Evolutionary conservation across 2,329 filamentous ascomycete species (phyloP).

Genomic region (Cryphonectria radicalis): DNA sequence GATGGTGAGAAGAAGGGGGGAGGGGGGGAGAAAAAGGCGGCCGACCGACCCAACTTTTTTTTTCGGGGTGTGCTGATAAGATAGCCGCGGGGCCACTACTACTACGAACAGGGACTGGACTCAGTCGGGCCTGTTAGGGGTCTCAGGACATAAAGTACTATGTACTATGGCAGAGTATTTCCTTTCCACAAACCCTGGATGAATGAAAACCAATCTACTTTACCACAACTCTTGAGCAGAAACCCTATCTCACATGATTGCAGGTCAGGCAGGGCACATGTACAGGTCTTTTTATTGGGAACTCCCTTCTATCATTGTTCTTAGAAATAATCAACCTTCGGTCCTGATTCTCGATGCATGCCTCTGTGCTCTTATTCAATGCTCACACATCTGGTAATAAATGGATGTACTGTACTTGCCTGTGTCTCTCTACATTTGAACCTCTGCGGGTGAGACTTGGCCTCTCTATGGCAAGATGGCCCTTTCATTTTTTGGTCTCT

Average conservation of each 20-base stretch:
- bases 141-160: not conserved
- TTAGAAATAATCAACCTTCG: not conserved
- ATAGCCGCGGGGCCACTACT: conserved; percentile 19
- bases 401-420: too few species aligned
- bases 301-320: too few species aligned
- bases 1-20: conserved; percentile 5
- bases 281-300: too few species aligned
- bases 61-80: conserved; percentile 27
- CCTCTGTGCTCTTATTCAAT: too few species aligned
- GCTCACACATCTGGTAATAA: too few species aligned
- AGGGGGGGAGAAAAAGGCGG: not conserved
- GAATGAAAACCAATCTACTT: not conserved
- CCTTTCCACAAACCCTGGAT: not conserved
- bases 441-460: not conserved
- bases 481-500: not conserved
- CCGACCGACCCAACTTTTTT: conserved; percentile 28
- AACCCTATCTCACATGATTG: too few species aligned
- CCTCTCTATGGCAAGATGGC: not conserved
- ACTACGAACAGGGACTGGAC: conserved; percentile 3
- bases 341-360: not conserved
- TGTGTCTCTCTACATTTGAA: not conserved
- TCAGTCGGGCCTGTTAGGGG: not conserved
- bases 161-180: not conserved
- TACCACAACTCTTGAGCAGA: too few species aligned
- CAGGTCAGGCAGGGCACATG: too few species aligned